Evolutionary conservation across 306 rosid genomes (phyloP), one percentile per base, ranked within the genome.

Genomic region (Fagus sylvatica): DNA sequence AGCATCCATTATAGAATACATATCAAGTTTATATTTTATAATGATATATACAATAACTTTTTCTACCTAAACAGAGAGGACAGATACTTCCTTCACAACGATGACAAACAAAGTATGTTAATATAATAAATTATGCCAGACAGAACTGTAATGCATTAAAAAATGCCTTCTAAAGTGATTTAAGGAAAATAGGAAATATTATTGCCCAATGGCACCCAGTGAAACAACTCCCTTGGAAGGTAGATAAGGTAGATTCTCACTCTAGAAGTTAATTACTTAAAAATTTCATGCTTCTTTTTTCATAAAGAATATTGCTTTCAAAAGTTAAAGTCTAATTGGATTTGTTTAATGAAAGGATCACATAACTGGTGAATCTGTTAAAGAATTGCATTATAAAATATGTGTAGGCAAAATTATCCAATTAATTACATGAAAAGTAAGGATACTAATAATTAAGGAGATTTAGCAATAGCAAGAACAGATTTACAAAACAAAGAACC

Each of bases 1-100:
- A 74, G 42, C 12, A 32, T 75, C 48, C 41, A 42, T 57, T 33
- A 53, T 66, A 41, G 71, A 74, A 78, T 71, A 78, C 73, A 51
- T 49, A 84, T 81, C 56, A 56, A 65, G 78, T 15, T 22, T 22
- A 22, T 22, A 22, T 22, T 77, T 53, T 19, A 2, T 55, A 69
- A 69, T 69, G 39, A 69, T n/a, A 33, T 19, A 68, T 22, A 22
- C 28, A 22, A 22, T 22, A 22, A 22, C 28, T 22, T 22, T 22
- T 22, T 22, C 28, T 22, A 22, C 28, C 28, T 22, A 22, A 22
- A 22, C 28, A 22, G 28, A 22, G 28, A 22, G 28, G 28, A 22
- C 28, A 22, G 28, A 22, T 22, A 22, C 28, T 22, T 22, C 28
- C 28, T 22, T 22, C 28, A 22, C 28, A 22, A 22, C 28, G 28